Evolutionary conservation across 176 grass and related monocot genomes (phyloP), one percentile per base, ranked within the genome.

Genomic region (Ampelocalamus luodianensis): DNA sequence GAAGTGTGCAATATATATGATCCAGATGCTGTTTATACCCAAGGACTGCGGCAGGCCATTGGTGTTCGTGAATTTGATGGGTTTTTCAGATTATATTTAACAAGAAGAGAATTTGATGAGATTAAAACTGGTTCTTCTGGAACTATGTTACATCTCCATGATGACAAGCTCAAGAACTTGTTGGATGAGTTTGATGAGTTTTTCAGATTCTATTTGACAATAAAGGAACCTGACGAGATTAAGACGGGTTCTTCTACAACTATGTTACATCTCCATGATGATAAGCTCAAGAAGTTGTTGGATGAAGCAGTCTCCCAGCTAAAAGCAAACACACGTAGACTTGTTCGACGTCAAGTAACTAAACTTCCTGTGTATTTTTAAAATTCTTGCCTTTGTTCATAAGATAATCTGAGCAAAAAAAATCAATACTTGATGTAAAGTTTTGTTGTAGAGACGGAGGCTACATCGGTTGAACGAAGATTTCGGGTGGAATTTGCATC

Each of bases 11-110:
- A 84, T 55, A 88, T 99, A 78, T 99, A 94, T 64, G 83, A 82
- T 94, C 82, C 67, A 24, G 75, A 85, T 74, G 89, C 85, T n/a
- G 53, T 88, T 84, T 98, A 96, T 74, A 98, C 93, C 78, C 82
- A 90, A 82, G 96, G 93, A 51, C 67, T 96, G 32, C 50, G 72
- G 54, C 93, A 96, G 85, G 93, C 96, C 45, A 99, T 96, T 86
- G 96, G 93, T 26, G 93, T 99, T 79, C 91, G 90, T 85, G 93
- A 99, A 85, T 96, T 99, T 84, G 88, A 96, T 46, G 88, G 86
- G 56, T 91, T 94, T 60, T 96, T 96, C 83, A 91, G 59, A 68
- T 67, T 65, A 68, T 92, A 92, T 86, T 75, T 68, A 26, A 62
- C 86, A 39, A 88, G 65, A 71, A 77, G 86, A 82, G 81, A 88